Conservation (phyloP, 805 yeast genomes). For the Candida montana region DNA sequence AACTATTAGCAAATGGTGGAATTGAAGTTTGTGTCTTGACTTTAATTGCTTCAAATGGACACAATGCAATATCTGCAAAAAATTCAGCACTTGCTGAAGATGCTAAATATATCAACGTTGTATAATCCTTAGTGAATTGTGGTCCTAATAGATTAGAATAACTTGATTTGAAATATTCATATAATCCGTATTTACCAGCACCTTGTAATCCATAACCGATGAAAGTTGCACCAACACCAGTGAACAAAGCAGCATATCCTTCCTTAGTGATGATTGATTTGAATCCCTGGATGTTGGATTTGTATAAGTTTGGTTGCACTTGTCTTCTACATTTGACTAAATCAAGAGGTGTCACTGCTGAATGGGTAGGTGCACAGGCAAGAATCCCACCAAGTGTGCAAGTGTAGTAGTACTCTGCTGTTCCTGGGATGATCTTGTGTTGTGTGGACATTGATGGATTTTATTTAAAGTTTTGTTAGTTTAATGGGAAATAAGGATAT, state of each 20-base stretch:
- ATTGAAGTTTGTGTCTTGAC: constrained; percentile 90
- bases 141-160: constrained; percentile 67
- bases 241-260: constrained; percentile 72
- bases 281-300: constrained; percentile 80
- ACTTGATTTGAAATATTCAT: constrained; percentile 82
- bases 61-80: constrained; percentile 80
- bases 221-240: constrained; percentile 90
- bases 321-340: constrained; percentile 91
- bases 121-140: constrained; percentile 53
- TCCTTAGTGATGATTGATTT: constrained; percentile 62
- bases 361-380: constrained; percentile 97
- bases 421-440: constrained; percentile 18
- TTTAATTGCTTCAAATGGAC: constrained; percentile 95
- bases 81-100: constrained; percentile 95
- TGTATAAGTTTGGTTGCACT: constrained; percentile 69
- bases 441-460: background rate
- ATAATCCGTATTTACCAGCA: constrained; percentile 95
- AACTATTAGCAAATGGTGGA: constrained; percentile 72
- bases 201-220: constrained; percentile 95
- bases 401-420: constrained; percentile 45
- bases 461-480: too few species aligned
- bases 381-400: constrained; percentile 58
- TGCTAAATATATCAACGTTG: constrained; percentile 68
- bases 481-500: too few species aligned
- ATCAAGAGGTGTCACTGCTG: constrained; percentile 89